Percentiles rank a stretch among this genome's conserved stretches.
phyloP scores from a whole-genome alignment of 495 filamentous ascomycete genomes.

The Daldinia caldariorum region DNA sequence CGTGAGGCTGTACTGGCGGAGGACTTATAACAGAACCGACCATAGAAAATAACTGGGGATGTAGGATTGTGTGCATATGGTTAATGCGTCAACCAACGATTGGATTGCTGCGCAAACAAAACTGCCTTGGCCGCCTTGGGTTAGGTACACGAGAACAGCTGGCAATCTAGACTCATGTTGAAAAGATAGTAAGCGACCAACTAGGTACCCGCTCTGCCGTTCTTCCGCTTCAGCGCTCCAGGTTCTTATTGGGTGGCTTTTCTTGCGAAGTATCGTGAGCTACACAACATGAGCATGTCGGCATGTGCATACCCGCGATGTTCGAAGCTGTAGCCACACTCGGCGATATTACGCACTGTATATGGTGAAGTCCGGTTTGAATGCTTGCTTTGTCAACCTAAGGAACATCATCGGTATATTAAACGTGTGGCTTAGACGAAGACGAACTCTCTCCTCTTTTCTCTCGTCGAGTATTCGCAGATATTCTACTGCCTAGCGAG shows the following conservation, averaged over 20 bases:
- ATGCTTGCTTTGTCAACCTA: too few species aligned
- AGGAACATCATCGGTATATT: not conserved
- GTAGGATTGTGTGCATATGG: constrained; percentile 31
- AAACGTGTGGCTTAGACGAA: not conserved
- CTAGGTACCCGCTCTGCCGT: constrained; percentile 13
- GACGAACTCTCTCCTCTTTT: not conserved
- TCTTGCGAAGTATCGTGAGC: not conserved
- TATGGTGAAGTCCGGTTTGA: not conserved
- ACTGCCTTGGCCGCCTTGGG: constrained; percentile 22
- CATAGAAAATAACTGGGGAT: not conserved
- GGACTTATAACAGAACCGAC: not conserved
- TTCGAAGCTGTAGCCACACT: not conserved
- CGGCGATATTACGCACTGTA: not conserved
- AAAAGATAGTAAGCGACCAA: constrained; percentile 1
- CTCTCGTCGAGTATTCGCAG: not conserved
- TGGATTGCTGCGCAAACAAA: constrained; percentile 20
- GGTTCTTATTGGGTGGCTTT: not conserved
- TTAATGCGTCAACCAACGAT: constrained; percentile 19
- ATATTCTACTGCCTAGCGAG: constrained; percentile 22
- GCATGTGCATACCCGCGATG: constrained; percentile 1
- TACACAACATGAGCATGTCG: not conserved
- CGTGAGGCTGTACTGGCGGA: not conserved
- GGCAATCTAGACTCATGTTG: constrained; percentile 16
- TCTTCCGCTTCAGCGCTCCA: not conserved
- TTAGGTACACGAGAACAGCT: constrained; percentile 20